Evolutionary conservation across 805 yeast genomes (phyloP).

Genomic region (Candida vartiovaarae): DNA sequence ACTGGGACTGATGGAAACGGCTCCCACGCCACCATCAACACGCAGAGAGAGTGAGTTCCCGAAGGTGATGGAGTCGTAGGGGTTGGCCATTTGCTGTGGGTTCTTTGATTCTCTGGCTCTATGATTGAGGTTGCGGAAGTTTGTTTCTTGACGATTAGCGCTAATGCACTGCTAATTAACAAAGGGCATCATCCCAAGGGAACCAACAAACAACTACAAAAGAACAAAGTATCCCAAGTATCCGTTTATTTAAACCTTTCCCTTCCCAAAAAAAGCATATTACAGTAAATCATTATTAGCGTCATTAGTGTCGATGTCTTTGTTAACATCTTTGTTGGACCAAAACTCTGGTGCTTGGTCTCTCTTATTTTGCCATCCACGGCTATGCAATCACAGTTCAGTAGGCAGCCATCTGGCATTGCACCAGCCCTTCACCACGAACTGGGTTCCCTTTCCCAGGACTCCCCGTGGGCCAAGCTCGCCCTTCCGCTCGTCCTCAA

Average conservation of each 20-base stretch:
- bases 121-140: neutral
- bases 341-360: too few species aligned
- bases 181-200: too few species aligned
- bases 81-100: neutral
- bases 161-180: too few species aligned
- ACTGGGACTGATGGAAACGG: conserved; percentile 82
- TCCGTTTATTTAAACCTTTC: too few species aligned
- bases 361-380: too few species aligned
- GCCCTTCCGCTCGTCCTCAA: conserved; percentile 15
- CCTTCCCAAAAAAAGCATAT: too few species aligned
- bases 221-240: too few species aligned
- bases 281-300: too few species aligned
- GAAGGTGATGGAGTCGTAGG: conserved; percentile 53
- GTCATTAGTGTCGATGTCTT: too few species aligned
- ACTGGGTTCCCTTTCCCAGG: conserved; percentile 16
- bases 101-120: neutral
- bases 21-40: conserved; percentile 88
- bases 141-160: too few species aligned
- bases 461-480: conserved; percentile 17
- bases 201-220: too few species aligned
- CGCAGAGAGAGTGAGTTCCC: conserved; percentile 76
- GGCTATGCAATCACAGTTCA: neutral
- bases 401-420: conserved; percentile 21
- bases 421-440: conserved; percentile 25
- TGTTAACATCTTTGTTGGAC: too few species aligned